Evolutionary conservation across 2,329 filamentous ascomycete species (phyloP).

Genomic region (Fusarium sp.): DNA sequence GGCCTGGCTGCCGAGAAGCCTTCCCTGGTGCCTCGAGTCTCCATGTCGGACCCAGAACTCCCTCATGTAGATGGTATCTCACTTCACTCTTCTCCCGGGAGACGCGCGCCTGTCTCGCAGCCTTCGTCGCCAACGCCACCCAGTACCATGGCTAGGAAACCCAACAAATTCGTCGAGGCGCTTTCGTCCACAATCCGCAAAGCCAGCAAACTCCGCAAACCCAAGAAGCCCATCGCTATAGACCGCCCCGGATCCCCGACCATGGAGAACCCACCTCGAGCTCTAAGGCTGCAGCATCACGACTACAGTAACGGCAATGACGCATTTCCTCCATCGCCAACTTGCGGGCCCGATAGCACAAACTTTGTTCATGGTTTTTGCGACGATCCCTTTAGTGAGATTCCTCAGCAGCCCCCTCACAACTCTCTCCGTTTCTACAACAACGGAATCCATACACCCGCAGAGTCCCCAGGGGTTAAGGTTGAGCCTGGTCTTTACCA

Average conservation of each 20-base stretch:
- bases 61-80: slow-evolving; percentile 63
- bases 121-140: slow-evolving; percentile 54
- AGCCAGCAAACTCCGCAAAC: slow-evolving; percentile 54
- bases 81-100: slow-evolving; percentile 54
- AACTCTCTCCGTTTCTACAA: slow-evolving; percentile 51
- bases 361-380: slow-evolving; percentile 55
- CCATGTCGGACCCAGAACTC: slow-evolving; percentile 64
- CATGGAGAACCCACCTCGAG: slow-evolving; percentile 52
- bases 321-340: slow-evolving; percentile 46
- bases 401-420: slow-evolving; percentile 45
- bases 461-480: slow-evolving; percentile 57
- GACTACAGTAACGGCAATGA: slow-evolving; percentile 42
- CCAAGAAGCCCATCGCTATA: slow-evolving; percentile 45
- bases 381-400: slow-evolving; percentile 57
- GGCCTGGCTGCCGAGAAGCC: slow-evolving; percentile 37
- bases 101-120: slow-evolving; percentile 50
- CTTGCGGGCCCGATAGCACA: slow-evolving; percentile 46
- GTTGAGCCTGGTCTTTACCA: slow-evolving; percentile 50
- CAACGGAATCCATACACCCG: slow-evolving; percentile 54
- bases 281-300: slow-evolving; percentile 52
- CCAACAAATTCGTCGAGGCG: slow-evolving; percentile 59
- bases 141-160: slow-evolving; percentile 50
- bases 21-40: slow-evolving; percentile 51
- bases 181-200: slow-evolving; percentile 59
- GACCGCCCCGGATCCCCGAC: slow-evolving; percentile 52